Conservation (phyloP, 2,329 filamentous ascomycete genomes). For the Claviceps humidiphila region DNA sequence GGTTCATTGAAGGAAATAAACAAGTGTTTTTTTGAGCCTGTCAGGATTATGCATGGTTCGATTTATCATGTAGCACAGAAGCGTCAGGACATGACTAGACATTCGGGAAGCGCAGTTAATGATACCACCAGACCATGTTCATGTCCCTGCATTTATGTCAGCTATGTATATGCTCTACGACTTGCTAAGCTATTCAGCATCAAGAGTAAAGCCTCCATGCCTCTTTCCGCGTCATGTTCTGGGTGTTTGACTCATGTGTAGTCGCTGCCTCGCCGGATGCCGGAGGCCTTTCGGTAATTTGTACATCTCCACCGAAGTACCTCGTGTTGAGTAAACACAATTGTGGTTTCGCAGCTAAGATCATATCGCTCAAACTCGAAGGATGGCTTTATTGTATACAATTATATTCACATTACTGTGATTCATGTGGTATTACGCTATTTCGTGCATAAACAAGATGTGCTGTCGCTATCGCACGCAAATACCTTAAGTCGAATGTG, state of each 20-base stretch:
- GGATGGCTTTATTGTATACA: background rate
- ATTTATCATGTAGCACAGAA: background rate
- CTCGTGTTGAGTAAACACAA: background rate
- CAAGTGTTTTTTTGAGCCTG: background rate
- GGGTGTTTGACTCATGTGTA: background rate
- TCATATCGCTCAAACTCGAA: background rate
- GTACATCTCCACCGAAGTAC: background rate
- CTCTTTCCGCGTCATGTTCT: background rate
- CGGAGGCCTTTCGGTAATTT: background rate
- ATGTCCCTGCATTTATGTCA: background rate
- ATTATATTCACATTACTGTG: background rate
- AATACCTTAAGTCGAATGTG: background rate
- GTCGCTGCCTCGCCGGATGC: background rate
- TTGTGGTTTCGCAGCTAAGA: background rate
- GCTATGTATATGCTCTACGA: background rate
- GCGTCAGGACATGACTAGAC: background rate
- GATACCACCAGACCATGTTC: background rate
- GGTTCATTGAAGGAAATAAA: slow-evolving; percentile 3
- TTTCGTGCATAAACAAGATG: slow-evolving; percentile 2
- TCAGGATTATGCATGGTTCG: background rate
- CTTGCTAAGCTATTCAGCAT: background rate
- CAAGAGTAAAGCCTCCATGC: background rate
- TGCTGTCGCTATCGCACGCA: slow-evolving; percentile 2
- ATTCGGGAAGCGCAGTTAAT: background rate
- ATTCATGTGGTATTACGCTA: background rate